phyloP scores from a whole-genome alignment of 331 rosid genomes.

The Phaseolus coccineus region DNA sequence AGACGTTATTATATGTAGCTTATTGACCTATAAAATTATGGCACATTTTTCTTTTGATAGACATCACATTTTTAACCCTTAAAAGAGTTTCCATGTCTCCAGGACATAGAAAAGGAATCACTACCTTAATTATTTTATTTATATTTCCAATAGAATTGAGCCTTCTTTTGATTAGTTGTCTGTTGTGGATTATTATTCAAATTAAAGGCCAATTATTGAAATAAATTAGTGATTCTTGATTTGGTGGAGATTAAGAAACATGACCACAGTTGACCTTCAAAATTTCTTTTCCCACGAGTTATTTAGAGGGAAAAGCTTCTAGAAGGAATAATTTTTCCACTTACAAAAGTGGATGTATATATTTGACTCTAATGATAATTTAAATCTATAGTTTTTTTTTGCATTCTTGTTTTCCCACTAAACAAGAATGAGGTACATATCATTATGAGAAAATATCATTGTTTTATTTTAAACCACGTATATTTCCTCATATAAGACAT shows the following conservation, averaged over 20 bases:
- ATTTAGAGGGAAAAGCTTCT: constrained; percentile 31
- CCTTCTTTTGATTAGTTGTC: constrained; percentile 44
- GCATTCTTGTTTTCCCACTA: neutral
- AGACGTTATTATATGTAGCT: constrained; percentile 31
- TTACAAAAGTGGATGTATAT: neutral
- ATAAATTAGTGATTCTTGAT: constrained; percentile 24
- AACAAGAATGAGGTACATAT: neutral
- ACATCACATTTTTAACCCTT: constrained; percentile 35
- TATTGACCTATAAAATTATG: constrained; percentile 39
- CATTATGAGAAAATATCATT: neutral
- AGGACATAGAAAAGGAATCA: constrained; percentile 38
- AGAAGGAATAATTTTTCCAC: neutral
- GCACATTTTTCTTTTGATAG: neutral
- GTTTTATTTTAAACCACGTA: neutral
- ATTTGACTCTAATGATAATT: neutral
- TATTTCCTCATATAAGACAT: neutral
- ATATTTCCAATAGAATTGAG: constrained; percentile 10
- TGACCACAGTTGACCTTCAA: constrained; percentile 41
- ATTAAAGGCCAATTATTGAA: constrained; percentile 8
- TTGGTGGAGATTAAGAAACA: constrained; percentile 31
- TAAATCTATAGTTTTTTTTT: neutral
- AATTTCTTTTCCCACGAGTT: neutral
- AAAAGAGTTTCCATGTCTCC: constrained; percentile 45
- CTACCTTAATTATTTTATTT: constrained; percentile 6
- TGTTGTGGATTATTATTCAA: neutral